A percentile compares a stretch with the other conserved stretches of the same genome.
phyloP scores from a whole-genome alignment of 2,329 filamentous ascomycete genomes.

The Fusarium falciforme region DNA sequence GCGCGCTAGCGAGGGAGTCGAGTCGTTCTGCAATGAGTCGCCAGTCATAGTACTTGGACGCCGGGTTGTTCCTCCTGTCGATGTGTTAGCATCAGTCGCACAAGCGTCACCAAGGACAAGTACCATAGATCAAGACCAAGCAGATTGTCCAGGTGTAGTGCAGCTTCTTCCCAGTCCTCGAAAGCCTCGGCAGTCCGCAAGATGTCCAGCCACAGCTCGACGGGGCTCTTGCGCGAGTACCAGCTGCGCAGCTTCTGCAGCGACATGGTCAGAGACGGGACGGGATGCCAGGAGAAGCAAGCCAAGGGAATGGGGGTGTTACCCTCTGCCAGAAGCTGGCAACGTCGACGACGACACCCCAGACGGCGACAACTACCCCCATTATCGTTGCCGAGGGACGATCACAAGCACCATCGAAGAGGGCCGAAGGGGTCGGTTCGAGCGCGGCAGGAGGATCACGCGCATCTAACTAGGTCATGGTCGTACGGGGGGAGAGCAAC shows the following conservation, averaged over 20 bases:
- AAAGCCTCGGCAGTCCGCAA: constrained; percentile 76
- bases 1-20: constrained; percentile 74
- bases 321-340: constrained; percentile 72
- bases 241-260: constrained; percentile 74
- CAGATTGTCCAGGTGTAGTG: constrained; percentile 82
- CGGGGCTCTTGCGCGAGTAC: constrained; percentile 73
- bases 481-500: constrained; percentile 17
- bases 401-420: constrained; percentile 47
- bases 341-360: constrained; percentile 71
- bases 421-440: constrained; percentile 19
- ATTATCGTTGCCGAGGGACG: constrained; percentile 54
- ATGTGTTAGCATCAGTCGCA: constrained; percentile 18
- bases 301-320: constrained; percentile 37
- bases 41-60: constrained; percentile 87
- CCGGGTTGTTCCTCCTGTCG: constrained; percentile 81
- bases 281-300: neutral
- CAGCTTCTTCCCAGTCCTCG: constrained; percentile 89
- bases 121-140: constrained; percentile 86
- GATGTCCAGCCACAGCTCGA: constrained; percentile 73
- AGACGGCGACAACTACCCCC: constrained; percentile 61
- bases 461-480: constrained; percentile 37
- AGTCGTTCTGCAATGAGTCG: constrained; percentile 83
- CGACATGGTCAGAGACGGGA: constrained; percentile 27
- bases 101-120: neutral
- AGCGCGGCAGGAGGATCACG: constrained; percentile 27